Percentiles rank a stretch among this genome's conserved stretches.
These are phyloP conservation scores for Speleostelium caveatum DNA, from an alignment of 78 protist species.

Conservation along the genomic window DNA sequence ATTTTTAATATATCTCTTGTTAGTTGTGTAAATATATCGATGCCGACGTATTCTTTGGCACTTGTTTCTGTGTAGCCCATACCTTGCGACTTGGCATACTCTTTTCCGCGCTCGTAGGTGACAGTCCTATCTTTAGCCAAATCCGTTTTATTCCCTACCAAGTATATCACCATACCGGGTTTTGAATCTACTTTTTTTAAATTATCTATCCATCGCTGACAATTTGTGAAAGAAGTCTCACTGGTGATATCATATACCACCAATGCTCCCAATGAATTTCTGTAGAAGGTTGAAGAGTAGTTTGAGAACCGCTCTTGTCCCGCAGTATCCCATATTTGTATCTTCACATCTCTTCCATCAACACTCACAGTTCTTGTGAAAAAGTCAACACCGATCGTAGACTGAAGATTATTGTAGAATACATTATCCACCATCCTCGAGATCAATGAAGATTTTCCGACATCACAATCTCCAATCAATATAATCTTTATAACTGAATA, in stretches of 20 bases:
- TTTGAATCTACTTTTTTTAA: not conserved
- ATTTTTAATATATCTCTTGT: no score
- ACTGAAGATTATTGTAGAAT: no score
- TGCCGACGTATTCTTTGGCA: no score
- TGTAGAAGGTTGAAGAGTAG: not conserved
- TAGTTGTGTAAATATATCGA: no score
- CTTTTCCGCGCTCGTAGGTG: not conserved
- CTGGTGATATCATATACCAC: conserved; percentile 5
- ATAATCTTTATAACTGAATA: no score
- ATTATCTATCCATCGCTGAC: not conserved
- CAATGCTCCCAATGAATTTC: not conserved
- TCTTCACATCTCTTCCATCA: conserved; percentile 79
- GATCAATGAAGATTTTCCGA: no score
- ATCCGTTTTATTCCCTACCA: not conserved
- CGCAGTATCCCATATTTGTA: conserved; percentile 39
- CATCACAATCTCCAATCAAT: no score
- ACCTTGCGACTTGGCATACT: not conserved
- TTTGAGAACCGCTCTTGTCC: conserved; percentile 5
- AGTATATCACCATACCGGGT: not conserved
- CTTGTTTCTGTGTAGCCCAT: not conserved
- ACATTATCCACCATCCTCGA: no score
- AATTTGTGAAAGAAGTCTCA: not conserved
- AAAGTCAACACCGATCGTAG: no score
- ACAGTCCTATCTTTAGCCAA: not conserved
- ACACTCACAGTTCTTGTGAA: no score